Base-by-base conservation (phyloP, 2,329 filamentous ascomycete species). In the Clarireedia monteithiana region DNA sequence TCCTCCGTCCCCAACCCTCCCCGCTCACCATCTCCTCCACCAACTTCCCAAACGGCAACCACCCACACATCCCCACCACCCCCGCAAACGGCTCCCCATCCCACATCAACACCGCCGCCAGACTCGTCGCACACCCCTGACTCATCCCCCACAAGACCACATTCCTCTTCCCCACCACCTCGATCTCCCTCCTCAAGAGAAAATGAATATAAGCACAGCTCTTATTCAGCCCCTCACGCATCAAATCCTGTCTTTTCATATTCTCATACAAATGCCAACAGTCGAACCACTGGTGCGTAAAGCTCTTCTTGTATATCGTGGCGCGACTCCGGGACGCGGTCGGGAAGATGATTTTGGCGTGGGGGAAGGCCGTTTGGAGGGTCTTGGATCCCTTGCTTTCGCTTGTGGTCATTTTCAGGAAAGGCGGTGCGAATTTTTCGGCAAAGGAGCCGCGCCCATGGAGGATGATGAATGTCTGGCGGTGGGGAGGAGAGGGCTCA, bases 71-170 rank as follows among this genome's bases (percentile, higher is more conserved):
- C 0, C 72, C 74, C n/a, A 50, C 48, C 5, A n/a, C 14, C 23
- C 20, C 36, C 0, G 67, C 74, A 34, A 78, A 56, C 2, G 66
- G 52, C 15, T 64, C 62, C 0, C 71, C 73, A 9, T 74, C 68
- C 75, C 75, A 77, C 2, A 74, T 65, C 54, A 82, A 56, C 55
- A 73, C 59, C 9, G 73, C 68, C 17, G 71, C 62, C 57, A 82
- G 66, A 44, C 74, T 66, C 44, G 74, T 74, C 2, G 78, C 78
- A 59, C 76, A 78, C 0, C 79, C 80, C 59, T 82, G 79, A 49
- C 80, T 82, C 17, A 81, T 64, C 0, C 79, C 79, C 40, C 75
- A 74, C 0, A 82, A 58, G 1, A 79, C 64, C 0, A 81, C 65
- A 44, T 72, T 74, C 12, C 60, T 51, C 0, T 68, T 59, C 3